phyloP scores from a whole-genome alignment of 352 stramenopile species.

The Globisporangium mamillatum region DNA sequence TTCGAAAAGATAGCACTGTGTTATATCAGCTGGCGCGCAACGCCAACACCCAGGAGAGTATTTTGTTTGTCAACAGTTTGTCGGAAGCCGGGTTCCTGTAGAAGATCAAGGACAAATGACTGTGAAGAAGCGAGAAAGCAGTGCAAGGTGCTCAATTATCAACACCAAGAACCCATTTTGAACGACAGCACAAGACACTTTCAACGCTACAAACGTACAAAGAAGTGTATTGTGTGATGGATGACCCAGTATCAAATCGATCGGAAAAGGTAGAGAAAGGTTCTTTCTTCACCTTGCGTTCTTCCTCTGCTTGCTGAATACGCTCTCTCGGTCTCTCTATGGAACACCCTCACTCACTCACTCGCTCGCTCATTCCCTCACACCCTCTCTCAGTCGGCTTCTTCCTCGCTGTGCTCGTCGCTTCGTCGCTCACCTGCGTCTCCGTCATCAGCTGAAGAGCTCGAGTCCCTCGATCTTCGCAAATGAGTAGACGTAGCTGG shows the following conservation, averaged over 20 bases:
- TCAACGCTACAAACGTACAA: neutral
- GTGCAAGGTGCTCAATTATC: neutral
- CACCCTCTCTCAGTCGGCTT: constrained; percentile 14
- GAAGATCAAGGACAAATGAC: neutral
- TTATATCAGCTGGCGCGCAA: constrained; percentile 83
- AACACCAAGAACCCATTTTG: neutral
- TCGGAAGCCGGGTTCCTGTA: constrained; percentile 85
- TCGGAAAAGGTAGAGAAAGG: neutral
- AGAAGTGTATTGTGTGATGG: constrained; percentile 9
- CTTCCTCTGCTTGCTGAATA: neutral
- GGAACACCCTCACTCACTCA: neutral
- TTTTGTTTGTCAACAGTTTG: constrained; percentile 88
- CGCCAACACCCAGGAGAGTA: constrained; percentile 86
- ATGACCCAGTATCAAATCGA: constrained; percentile 7
- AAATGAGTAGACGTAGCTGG: neutral
- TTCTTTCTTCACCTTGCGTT: constrained; percentile 1
- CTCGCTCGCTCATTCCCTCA: neutral
- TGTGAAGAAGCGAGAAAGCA: neutral
- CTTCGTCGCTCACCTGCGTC: constrained; percentile 6
- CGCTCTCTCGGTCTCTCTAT: neutral
- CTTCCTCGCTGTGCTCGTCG: constrained; percentile 14
- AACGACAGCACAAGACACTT: neutral
- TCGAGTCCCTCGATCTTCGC: constrained; percentile 1
- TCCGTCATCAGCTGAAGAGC: constrained; percentile 2
- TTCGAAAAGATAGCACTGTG: constrained; percentile 82